Percentiles rank a stretch among this genome's conserved stretches.
Evolutionary conservation across 139 green algal species (phyloP).

Genomic region (Tetradesmus obliquus): DNA sequence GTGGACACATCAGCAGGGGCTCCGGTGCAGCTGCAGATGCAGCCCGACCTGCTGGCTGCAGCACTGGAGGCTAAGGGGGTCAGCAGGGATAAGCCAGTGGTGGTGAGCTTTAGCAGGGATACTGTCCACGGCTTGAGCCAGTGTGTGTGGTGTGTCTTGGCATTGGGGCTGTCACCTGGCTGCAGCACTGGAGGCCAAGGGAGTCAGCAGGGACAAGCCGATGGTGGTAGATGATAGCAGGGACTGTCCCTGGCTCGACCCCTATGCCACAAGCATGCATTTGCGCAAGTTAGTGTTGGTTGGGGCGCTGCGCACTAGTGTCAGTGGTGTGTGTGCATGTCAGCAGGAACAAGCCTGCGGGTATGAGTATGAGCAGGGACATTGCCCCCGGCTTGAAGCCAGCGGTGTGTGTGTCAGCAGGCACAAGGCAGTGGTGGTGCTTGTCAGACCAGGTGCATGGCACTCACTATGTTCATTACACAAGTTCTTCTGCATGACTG

Average conservation of each 20-base stretch:
- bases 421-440: background rate
- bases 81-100: slow-evolving; percentile 42
- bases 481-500: no score
- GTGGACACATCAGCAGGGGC: slow-evolving; percentile 33
- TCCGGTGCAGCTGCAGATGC: slow-evolving; percentile 48
- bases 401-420: background rate
- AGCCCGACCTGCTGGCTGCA: slow-evolving; percentile 38
- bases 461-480: no score
- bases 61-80: slow-evolving; percentile 49
- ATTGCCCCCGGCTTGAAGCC: background rate
- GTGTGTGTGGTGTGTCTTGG: background rate
- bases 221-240: slow-evolving; percentile 21
- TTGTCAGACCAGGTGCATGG: no score
- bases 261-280: no score
- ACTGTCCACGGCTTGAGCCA: background rate
- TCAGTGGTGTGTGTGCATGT: no score
- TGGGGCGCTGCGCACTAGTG: no score
- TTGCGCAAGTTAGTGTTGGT: no score
- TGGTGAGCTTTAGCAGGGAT: slow-evolving; percentile 19
- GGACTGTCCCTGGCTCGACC: background rate
- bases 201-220: slow-evolving; percentile 38
- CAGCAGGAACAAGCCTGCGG: no score
- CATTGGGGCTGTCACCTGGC: background rate
- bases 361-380: background rate
- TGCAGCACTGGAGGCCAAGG: slow-evolving; percentile 44